These are phyloP conservation scores for Ganoderma leucocontextum DNA, from an alignment of 1,284 basidiomycete species.

Conservation along the genomic window DNA sequence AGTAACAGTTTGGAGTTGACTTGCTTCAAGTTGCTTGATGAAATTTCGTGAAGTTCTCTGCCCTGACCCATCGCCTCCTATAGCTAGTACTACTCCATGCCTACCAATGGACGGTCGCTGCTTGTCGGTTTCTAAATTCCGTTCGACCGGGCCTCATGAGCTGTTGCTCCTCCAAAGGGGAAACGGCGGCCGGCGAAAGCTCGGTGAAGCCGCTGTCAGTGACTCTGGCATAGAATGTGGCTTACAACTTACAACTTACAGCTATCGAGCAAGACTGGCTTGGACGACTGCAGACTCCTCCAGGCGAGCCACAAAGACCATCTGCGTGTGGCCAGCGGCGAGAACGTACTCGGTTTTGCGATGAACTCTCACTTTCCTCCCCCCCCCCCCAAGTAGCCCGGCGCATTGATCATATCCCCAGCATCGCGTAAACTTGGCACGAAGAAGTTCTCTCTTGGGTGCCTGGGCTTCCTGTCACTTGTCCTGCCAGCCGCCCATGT, in stretches of 20 bases:
- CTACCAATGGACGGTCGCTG: no score
- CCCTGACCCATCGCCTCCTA: no score
- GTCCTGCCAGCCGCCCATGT: background rate
- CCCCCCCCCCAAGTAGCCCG: background rate
- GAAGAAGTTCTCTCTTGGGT: background rate
- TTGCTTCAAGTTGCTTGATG: no score
- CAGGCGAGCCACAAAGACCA: background rate
- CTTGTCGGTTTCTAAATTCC: background rate
- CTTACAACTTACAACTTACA: background rate
- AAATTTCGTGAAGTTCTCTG: no score
- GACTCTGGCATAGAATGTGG: background rate
- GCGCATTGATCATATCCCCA: background rate
- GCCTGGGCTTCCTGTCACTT: constrained; percentile 1
- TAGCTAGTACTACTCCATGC: no score
- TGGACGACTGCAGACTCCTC: background rate
- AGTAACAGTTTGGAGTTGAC: no score
- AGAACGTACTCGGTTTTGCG: background rate
- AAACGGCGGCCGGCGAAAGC: background rate
- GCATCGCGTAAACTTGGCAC: background rate
- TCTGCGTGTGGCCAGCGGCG: background rate
- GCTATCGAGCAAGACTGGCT: background rate
- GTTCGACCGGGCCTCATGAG: background rate
- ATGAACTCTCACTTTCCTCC: background rate
- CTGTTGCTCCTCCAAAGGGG: background rate
- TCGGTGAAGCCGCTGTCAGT: background rate